phyloP scores from a whole-genome alignment of 2,329 filamentous ascomycete species.

The Fonsecaea erecta region DNA sequence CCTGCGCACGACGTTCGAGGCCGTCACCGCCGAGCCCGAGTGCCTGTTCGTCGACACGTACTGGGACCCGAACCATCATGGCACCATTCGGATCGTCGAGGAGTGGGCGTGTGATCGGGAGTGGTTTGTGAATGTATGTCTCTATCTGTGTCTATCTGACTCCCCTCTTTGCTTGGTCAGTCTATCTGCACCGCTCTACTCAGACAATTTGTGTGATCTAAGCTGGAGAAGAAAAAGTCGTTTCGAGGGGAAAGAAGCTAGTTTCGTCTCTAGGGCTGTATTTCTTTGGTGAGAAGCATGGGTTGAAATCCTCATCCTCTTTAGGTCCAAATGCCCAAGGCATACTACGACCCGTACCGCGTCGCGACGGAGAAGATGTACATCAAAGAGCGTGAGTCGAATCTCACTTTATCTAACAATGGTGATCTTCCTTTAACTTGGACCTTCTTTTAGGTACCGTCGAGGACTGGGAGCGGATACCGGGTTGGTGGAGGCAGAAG shows the following conservation, averaged over 20 bases:
- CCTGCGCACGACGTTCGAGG: not conserved
- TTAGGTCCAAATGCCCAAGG: not conserved
- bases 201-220: no score
- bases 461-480: not conserved
- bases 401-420: no score
- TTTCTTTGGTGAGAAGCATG: no score
- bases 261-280: no score
- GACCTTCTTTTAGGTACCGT: not conserved
- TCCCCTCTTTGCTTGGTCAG: no score
- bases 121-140: not conserved
- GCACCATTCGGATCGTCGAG: not conserved
- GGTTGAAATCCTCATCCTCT: not conserved
- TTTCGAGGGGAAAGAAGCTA: no score
- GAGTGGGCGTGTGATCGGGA: not conserved
- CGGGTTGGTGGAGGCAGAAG: not conserved
- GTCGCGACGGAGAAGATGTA: not conserved
- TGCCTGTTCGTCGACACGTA: not conserved
- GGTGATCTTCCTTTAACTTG: not conserved
- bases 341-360: not conserved
- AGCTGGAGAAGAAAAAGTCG: no score
- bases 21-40: not conserved
- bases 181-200: no score
- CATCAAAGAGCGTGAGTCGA: not conserved
- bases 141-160: no score
- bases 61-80: not conserved